Evolutionary conservation across 176 grass and related monocot species (phyloP).

Genomic region (Musa itinerans): DNA sequence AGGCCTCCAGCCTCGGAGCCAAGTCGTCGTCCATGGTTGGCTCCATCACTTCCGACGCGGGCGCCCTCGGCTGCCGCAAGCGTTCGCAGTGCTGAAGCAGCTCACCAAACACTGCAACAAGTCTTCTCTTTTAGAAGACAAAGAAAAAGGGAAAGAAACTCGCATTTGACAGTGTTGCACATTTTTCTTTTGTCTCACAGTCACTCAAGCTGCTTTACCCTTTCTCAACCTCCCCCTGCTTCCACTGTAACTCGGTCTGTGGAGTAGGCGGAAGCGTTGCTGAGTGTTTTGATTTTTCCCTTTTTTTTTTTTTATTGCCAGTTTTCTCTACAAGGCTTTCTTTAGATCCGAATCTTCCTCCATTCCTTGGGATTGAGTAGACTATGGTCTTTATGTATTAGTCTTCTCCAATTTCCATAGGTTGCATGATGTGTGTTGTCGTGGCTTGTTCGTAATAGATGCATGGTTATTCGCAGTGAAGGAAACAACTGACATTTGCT

Average conservation of each 20-base stretch:
- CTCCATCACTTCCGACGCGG: neutral
- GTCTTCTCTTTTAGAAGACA: neutral
- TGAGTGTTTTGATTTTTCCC: neutral
- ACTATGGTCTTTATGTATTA: no score
- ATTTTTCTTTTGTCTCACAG: neutral
- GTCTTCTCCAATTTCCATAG: no score
- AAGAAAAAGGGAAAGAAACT: neutral
- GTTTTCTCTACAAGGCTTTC: neutral
- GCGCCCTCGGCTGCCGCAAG: neutral
- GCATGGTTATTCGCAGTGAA: no score
- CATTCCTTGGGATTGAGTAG: no score
- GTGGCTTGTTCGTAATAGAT: no score
- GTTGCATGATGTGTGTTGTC: no score
- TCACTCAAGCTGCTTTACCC: neutral
- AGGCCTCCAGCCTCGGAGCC: constrained; percentile 8
- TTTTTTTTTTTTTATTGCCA: neutral
- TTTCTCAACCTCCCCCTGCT: constrained; percentile 8
- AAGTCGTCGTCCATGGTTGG: constrained; percentile 10
- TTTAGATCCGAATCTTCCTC: no score
- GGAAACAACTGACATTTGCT: no score
- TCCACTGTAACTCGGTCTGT: neutral
- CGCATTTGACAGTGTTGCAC: neutral
- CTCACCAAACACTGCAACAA: neutral
- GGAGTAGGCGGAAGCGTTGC: constrained; percentile 10
- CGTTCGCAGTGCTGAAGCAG: neutral